These are phyloP conservation scores for Beauveria bassiana DNA, from an alignment of 2,329 filamentous ascomycete species.

Conservation along the genomic window DNA sequence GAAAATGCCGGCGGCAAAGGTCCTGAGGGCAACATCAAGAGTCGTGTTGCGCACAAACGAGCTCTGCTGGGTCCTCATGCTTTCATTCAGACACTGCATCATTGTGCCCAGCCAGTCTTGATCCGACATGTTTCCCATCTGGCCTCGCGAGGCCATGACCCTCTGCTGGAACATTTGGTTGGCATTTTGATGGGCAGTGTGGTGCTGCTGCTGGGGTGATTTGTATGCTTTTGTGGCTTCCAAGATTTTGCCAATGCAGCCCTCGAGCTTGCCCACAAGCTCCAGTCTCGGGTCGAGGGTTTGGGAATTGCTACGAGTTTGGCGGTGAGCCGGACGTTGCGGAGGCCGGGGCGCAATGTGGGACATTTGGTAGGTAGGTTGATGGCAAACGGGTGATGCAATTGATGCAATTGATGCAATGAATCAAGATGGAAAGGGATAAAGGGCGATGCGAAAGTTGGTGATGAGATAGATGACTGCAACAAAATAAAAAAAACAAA, in stretches of 20 bases:
- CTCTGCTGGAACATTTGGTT: slow-evolving; percentile 9
- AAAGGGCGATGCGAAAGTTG: too few species aligned
- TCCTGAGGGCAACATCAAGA: slow-evolving; percentile 1
- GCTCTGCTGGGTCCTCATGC: background rate
- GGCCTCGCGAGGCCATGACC: background rate
- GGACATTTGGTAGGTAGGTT: background rate
- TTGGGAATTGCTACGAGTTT: background rate
- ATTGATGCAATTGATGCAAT: background rate
- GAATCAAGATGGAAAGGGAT: background rate
- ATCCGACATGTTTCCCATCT: background rate
- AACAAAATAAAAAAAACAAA: background rate
- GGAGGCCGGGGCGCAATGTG: background rate
- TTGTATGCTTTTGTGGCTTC: background rate
- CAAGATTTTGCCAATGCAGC: background rate
- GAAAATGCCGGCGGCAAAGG: background rate
- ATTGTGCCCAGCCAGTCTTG: slow-evolving; percentile 4
- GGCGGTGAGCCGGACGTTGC: background rate
- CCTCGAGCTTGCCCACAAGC: background rate
- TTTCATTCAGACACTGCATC: slow-evolving; percentile 8
- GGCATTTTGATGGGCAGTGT: background rate
- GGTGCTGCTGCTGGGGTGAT: background rate
- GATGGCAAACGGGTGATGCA: background rate
- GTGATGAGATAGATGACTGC: too few species aligned
- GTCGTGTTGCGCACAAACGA: background rate
- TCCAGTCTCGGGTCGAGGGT: background rate